Evolutionary conservation across 2,329 filamentous ascomycete genomes (phyloP), one percentile per base, ranked within the genome.

Genomic region (Aspergillus hiratsukae): DNA sequence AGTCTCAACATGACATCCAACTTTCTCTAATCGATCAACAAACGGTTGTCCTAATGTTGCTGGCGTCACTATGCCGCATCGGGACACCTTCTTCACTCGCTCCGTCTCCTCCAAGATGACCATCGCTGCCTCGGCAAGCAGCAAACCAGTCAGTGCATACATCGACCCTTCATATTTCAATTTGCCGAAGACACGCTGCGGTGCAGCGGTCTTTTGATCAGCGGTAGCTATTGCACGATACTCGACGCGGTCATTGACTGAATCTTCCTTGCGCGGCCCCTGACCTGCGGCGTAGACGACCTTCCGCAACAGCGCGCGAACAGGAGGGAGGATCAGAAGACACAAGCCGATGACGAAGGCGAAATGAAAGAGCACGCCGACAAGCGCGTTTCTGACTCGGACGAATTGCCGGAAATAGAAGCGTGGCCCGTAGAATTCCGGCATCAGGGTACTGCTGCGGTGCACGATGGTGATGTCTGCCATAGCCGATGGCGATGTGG

Each of bases 341-440:
- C 81, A 55, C 8, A 81, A 60, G 1, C 75, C 73, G 23, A 82
- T 58, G 0, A 74, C 68, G 45, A 85, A 63, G 3, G 72, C 75
- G 19, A 81, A 59, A 61, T 85, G 82, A 10, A 84, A 65, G 1
- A 78, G 58, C 2, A 80, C 60, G 2, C 79, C 84, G 4, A 73
- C 64, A 21, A 85, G 56, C 0, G 74, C 62, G 54, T 78, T 82
- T 23, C 77, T 76, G 4, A 81, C 80, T 25, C 76, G 78, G 68
- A 81, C 76, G 64, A 82, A 85, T 61, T 84, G 80, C 50, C 75
- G 77, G 68, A 85, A 83, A 55, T 77, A 74, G 74, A 87, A 87
- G 10, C 77, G 76, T 1, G 77, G 75, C 0, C 83, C 84, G 64
- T 87, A 87, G 41, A 80, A 74, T n/a, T 78, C 76, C 10, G 79